Evolutionary conservation across 192 early-diverging fungal genomes (phyloP).

Genomic region (Linnemannia hyalina): DNA sequence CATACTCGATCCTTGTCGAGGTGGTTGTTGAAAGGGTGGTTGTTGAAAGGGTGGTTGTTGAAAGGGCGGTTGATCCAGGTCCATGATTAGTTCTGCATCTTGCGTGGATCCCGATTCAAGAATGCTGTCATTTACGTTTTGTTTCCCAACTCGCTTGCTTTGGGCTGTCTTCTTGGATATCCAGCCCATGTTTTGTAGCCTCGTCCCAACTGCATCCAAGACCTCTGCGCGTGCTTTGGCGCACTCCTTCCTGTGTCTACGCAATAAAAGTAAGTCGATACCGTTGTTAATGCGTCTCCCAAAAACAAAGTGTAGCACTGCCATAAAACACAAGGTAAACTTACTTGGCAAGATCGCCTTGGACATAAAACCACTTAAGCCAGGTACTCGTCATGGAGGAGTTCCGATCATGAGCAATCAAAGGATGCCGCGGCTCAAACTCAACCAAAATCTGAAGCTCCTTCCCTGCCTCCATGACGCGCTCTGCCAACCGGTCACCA

Average conservation of each 20-base stretch:
- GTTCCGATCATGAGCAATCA: slow-evolving; percentile 29
- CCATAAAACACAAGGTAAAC: slow-evolving; percentile 3
- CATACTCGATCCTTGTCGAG: neutral
- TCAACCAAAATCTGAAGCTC: slow-evolving; percentile 55
- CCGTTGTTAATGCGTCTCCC: neutral
- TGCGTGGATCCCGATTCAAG: neutral
- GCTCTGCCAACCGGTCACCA: slow-evolving; percentile 26
- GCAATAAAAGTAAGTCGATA: neutral
- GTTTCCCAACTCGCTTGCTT: neutral
- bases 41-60: neutral
- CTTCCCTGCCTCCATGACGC: slow-evolving; percentile 58
- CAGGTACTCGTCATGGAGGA: slow-evolving; percentile 6
- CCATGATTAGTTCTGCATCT: neutral
- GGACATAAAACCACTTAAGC: slow-evolving; percentile 30
- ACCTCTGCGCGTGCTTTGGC: slow-evolving; percentile 9
- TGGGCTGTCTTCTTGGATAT: neutral
- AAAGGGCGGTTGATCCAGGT: neutral
- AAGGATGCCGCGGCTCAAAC: slow-evolving; percentile 42
- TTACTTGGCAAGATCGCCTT: slow-evolving; percentile 24
- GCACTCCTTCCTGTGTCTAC: slow-evolving; percentile 11
- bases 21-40: neutral
- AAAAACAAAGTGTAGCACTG: neutral
- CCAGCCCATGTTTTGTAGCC: slow-evolving; percentile 31
- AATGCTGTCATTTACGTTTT: neutral
- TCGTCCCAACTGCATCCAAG: slow-evolving; percentile 1